Percentiles rank a stretch among this genome's conserved stretches.
Evolutionary conservation across 371 early-diverging fungal genomes (phyloP).

Genomic region (Mortierella sp.): DNA sequence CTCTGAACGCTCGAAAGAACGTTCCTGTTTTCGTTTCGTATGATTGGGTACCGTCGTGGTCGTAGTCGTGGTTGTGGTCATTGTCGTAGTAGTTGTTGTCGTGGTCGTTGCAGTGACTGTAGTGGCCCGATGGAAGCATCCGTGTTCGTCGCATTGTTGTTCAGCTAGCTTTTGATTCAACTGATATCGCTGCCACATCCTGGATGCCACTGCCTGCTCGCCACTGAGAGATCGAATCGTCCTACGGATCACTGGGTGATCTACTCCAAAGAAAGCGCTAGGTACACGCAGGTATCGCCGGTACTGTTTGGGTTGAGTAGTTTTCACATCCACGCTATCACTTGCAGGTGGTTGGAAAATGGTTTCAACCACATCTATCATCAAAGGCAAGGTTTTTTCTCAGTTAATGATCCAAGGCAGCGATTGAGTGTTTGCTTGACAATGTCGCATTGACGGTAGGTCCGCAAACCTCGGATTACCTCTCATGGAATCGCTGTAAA

Average conservation of each 20-base stretch:
- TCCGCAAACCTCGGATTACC: neutral
- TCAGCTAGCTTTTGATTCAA: slow-evolving; percentile 2
- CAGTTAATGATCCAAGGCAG: neutral
- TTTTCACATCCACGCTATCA: neutral
- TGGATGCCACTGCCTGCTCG: slow-evolving; percentile 14
- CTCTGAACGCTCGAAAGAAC: neutral
- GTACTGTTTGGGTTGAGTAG: neutral
- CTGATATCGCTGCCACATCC: slow-evolving; percentile 22
- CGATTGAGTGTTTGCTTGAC: neutral
- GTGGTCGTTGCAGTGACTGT: too few relatives aligned
- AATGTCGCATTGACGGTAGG: neutral
- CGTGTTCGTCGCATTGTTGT: slow-evolving; percentile 9
- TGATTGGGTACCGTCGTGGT: too few relatives aligned
- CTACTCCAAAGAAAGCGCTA: slow-evolving; percentile 17
- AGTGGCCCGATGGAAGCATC: neutral
- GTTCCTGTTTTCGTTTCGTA: neutral
- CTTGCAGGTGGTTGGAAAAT: neutral
- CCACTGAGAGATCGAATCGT: slow-evolving; percentile 12
- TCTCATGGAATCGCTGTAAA: slow-evolving; percentile 14
- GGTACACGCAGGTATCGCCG: slow-evolving; percentile 2
- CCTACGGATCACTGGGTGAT: slow-evolving; percentile 11
- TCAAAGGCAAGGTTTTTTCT: too few relatives aligned
- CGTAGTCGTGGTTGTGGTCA: too few relatives aligned
- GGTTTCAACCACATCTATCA: slow-evolving; percentile 17
- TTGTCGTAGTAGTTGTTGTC: too few relatives aligned